Evolutionary conservation across 1,284 basidiomycete species (phyloP), one percentile per base, ranked within the genome.

Genomic region (Cystobasidium pallidum): DNA sequence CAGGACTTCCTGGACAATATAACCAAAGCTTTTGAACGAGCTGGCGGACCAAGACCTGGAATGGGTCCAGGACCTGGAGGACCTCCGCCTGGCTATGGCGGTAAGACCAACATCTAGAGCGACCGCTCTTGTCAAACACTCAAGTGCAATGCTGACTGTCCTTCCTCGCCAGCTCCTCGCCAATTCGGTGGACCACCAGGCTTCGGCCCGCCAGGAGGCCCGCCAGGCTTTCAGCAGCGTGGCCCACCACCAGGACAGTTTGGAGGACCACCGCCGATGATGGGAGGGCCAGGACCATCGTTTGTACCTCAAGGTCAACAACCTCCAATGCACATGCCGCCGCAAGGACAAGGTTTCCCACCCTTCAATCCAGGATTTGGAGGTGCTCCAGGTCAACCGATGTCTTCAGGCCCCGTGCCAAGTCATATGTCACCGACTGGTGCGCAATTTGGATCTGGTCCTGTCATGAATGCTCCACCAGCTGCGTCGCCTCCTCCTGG

Each of bases 1-100:
- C 94, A 98, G 82, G 91, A 84, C 78, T 93, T 96, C 80, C 94
- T 97, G 80, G 93, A 97, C 85, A 92, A 94, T 80, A 93, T 99
- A 80, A 93, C 92, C 58, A 88, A 89, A 59, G 88, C 90, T 45
- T 96, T 96, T 80, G 92, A 97, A 43, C 36, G 70, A 49, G 64
- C 71, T 19, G 67, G 67, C n/a, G 70, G 62, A 45, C 30, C 30
- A 10, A 61, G 57, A 17, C 67, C 67, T 21, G 52, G 49, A 21
- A 68, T 24, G 62, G 24, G 39, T 13, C 24, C 41, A 30, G 57
- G 54, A 59, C 66, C 66, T 3, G 57, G 57, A 49, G 67, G 67
- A 17, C 55, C 55, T 32, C 68, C 68, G 24, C 57, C 57, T 2
- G 68, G 68, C 49, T 71, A 63, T 39, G 68, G 68, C 39, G 59